Conservation (phyloP, 768 basidiomycete species). For the Boletus subparvulus region DNA sequence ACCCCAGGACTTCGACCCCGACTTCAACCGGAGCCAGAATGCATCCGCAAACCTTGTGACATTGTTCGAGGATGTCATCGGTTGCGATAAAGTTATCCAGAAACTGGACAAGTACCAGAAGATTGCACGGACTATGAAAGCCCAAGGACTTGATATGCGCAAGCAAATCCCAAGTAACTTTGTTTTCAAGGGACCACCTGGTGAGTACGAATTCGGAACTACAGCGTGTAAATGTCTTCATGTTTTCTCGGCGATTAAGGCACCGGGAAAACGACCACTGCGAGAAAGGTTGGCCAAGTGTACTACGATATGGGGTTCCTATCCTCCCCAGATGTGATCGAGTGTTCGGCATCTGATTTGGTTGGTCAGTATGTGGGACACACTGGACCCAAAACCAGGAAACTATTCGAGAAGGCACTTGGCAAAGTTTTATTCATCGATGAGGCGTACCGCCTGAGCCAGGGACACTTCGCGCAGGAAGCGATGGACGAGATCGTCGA, state of each 20-base stretch:
- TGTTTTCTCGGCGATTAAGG: conserved; percentile 34
- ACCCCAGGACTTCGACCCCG: conserved; percentile 59
- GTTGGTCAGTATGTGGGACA: conserved; percentile 71
- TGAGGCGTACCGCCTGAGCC: conserved; percentile 63
- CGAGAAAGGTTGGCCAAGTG: conserved; percentile 60
- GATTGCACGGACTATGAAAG: conserved; percentile 44
- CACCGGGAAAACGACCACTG: conserved; percentile 63
- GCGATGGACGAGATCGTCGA: conserved; percentile 72
- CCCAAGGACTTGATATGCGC: conserved; percentile 41
- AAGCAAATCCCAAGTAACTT: conserved; percentile 62
- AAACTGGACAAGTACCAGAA: conserved; percentile 54
- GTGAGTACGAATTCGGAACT: conserved; percentile 30
- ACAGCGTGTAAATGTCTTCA: neutral
- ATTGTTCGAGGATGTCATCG: conserved; percentile 63
- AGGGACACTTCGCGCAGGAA: conserved; percentile 66
- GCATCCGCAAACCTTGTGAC: conserved; percentile 52
- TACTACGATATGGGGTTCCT: conserved; percentile 65
- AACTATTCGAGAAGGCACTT: conserved; percentile 61
- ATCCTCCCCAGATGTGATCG: conserved; percentile 50
- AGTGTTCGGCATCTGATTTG: conserved; percentile 69
- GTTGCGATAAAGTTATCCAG: conserved; percentile 52
- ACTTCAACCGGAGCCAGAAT: conserved; percentile 49
- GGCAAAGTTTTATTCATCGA: conserved; percentile 71
- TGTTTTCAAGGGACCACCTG: conserved; percentile 73
- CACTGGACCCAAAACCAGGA: conserved; percentile 64